A percentile compares a stretch with the other conserved stretches of the same genome.
phyloP scores from a whole-genome alignment of 2,329 filamentous ascomycete genomes.

The Trichoderma atroviride region DNA sequence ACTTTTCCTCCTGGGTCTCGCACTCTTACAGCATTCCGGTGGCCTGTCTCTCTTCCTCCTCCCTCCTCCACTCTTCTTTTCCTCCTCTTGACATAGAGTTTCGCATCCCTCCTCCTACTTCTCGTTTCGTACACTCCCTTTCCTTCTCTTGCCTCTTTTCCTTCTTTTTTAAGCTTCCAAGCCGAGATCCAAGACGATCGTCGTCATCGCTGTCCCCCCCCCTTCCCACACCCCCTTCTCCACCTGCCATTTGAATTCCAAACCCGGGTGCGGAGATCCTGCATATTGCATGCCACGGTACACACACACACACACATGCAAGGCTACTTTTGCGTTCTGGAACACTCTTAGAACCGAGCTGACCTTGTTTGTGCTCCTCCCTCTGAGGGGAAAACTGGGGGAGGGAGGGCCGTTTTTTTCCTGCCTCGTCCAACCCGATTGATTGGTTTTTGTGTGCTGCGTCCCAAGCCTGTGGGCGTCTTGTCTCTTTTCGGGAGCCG shows the following conservation, averaged over 20 bases:
- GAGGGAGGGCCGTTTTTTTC: not conserved
- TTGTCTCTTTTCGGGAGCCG: constrained; percentile 14
- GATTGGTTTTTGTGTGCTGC: not conserved
- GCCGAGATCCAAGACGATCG: not conserved
- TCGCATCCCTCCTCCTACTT: not conserved
- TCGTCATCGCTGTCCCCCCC: not conserved
- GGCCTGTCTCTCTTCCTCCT: not conserved
- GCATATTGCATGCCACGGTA: not conserved
- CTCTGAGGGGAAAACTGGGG: not conserved
- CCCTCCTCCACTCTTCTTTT: not conserved
- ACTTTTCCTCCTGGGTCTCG: not conserved
- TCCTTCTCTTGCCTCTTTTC: not conserved
- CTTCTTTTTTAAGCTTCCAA: not conserved
- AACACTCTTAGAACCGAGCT: constrained; percentile 3
- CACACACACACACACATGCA: not conserved
- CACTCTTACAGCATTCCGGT: not conserved
- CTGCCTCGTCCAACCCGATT: not conserved
- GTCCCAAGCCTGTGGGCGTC: not conserved
- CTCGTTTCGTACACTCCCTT: not conserved
- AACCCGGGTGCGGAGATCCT: constrained; percentile 7
- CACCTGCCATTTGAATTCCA: not conserved
- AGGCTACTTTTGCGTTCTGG: constrained; percentile 10
- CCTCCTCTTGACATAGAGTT: constrained; percentile 1
- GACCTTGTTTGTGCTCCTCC: not conserved
- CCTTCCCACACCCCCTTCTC: not conserved